Base-by-base conservation (phyloP, 2,329 filamentous ascomycete species). In the Fusarium tricinctum region DNA sequence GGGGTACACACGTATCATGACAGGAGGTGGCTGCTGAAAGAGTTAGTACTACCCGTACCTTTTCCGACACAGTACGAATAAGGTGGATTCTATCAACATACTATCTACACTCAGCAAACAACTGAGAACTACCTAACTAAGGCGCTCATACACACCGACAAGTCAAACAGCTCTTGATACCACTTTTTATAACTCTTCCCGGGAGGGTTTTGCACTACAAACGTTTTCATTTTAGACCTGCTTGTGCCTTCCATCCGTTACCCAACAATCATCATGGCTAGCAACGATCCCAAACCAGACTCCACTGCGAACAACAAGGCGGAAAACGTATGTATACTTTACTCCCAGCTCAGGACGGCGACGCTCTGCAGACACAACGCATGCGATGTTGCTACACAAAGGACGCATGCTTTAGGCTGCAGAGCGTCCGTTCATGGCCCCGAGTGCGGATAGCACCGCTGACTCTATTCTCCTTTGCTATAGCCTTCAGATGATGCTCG, bases 401-500 rank as follows among this genome's bases (percentile, higher is more conserved):
- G 26, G 40, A 32, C 14, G 28, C 23, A 15, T 49, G 20, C 30
- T 23, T 39, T 55, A 15, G 45, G 40, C 33, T 57, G 52, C 48
- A 50, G 46, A 65, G 44, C 19, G 46, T 42, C 56, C 28, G 23
- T 46, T 20, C 19, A 44, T 38, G 33, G 23, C 45, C 48, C 45
- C 53, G 45, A 39, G 22, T 58, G 32, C 33, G 50, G 40, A 51
- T 49, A 57, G 58, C 57, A 44, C 43, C 52, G 53, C 71, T 74
- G 22, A 75, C 53, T 55, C 38, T 28, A 28, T 46, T 59, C 15
- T 26, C 35, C 39, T 53, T 46, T 35, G 23, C 33, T 26, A 38
- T 19, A 85, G 79, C 70, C 76, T 14, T 73, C 79, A 1, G 84
- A 86, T 22, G 82, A 85, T 44, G 81, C 83, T 46, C 84, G 84